Base-by-base conservation (phyloP, 768 basidiomycete genomes). In the Mycena indigotica region DNA sequence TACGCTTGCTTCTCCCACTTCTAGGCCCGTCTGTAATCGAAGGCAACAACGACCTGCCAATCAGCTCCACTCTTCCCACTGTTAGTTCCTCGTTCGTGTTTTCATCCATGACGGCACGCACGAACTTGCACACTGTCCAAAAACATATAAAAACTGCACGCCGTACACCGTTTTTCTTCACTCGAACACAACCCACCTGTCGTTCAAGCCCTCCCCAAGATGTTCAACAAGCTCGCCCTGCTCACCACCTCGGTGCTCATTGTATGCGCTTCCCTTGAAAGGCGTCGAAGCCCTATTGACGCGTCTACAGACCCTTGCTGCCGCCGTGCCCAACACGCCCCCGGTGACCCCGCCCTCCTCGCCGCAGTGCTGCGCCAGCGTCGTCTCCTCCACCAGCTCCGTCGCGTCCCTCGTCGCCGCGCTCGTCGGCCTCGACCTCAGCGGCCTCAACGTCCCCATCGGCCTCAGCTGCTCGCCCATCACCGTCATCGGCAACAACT, bases 321-420 rank as follows among this genome's bases (percentile, higher is more conserved):
- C 25, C 46, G 46, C 46, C 46, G n/a, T 28, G 13, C 46, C 46
- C 24, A 48, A 24, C 46, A 23, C 46, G 46, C 41, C 41, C 15
- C 21, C 46, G 24, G 24, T 28, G 5, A 48, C 46, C 15, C 21
- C 46, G 6, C 46, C 46, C 15, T 12, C 8, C 46, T 48, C 46
- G 24, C 24, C 25, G 46, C 46, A 48, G 46, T 48, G 46, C 46
- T 48, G 46, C 46, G 46, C 6, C 21, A 48, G 46, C 46, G 46
- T 48, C 15, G 46, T 48, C 19, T 48, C 46, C 15, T 48, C 46
- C 24, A 48, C 46, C 46, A 48, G 23, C 46, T 15, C 46, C 12
- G 46, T 28, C 12, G 46, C 46, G 6, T 48, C 46, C 46, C 4
- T 28, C 25, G 46, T 48, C 46, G 46, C 46, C 13, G 46, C 46